Percentiles rank a stretch among this genome's conserved stretches.
phyloP scores from a whole-genome alignment of 805 yeast genomes.

The Saccharomycopsis sp. region DNA sequence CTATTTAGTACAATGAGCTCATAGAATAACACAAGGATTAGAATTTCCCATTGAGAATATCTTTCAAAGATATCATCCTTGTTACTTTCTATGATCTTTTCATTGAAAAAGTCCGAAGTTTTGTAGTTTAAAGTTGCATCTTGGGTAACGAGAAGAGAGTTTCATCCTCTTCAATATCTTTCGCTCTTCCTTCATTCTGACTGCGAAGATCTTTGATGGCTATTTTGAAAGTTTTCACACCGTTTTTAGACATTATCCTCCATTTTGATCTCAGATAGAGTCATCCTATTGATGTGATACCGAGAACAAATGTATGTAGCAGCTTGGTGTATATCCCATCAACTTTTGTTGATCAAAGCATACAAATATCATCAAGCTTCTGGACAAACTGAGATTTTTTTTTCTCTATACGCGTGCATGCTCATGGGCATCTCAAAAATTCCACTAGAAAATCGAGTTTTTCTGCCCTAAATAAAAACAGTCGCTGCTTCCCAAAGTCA shows the following conservation, averaged over 20 bases:
- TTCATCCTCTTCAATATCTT: slow-evolving; percentile 57
- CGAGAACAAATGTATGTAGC: too few species aligned
- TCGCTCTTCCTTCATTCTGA: slow-evolving; percentile 69
- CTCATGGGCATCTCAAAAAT: too few species aligned
- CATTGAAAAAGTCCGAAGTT: slow-evolving; percentile 36
- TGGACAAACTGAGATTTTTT: too few species aligned
- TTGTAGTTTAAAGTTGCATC: slow-evolving; percentile 49
- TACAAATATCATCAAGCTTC: too few species aligned
- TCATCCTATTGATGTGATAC: too few species aligned
- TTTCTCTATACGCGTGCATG: too few species aligned
- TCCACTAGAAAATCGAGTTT: too few species aligned
- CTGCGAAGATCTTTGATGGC: slow-evolving; percentile 52
- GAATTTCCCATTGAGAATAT: slow-evolving; percentile 69
- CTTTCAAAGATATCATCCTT: slow-evolving; percentile 28
- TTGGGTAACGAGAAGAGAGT: slow-evolving; percentile 62
- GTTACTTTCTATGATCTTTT: slow-evolving; percentile 28
- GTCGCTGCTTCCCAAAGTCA: too few species aligned
- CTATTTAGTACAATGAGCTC: slow-evolving; percentile 44
- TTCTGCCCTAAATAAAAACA: too few species aligned
- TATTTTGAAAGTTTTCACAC: slow-evolving; percentile 49
- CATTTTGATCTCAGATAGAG: neutral
- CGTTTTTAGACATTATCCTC: slow-evolving; percentile 27
- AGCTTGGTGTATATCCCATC: too few species aligned
- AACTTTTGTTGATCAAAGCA: too few species aligned
- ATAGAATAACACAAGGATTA: slow-evolving; percentile 61